Evolutionary conservation across 2,329 filamentous ascomycete genomes (phyloP).

Genomic region (Sporothrix brasiliensis): DNA sequence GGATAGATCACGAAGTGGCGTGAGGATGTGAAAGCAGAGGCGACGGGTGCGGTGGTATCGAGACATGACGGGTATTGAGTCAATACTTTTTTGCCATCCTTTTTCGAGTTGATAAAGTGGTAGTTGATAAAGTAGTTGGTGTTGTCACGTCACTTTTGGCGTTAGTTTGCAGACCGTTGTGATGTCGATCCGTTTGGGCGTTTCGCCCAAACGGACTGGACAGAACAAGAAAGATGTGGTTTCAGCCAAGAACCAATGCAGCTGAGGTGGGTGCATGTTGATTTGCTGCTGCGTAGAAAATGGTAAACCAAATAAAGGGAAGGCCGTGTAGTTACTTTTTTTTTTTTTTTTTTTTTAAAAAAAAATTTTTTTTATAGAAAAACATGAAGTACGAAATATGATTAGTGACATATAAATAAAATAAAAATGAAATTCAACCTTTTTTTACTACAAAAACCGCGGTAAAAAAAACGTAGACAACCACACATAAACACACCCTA

Average conservation of each 20-base stretch:
- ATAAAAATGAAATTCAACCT: not conserved
- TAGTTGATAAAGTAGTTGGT: not conserved
- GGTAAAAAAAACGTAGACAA: not conserved
- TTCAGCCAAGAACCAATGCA: not conserved
- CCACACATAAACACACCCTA: too few species aligned
- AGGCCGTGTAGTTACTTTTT: not conserved
- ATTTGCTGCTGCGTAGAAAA: not conserved
- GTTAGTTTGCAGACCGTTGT: slow-evolving; percentile 3
- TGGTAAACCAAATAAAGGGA: not conserved
- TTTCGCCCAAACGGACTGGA: slow-evolving; percentile 29
- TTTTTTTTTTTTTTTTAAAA: too few species aligned
- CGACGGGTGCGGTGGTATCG: slow-evolving; percentile 11
- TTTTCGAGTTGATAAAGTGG: not conserved
- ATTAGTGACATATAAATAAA: not conserved
- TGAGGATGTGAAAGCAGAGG: slow-evolving; percentile 13
- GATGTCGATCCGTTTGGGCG: slow-evolving; percentile 32
- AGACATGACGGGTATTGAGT: slow-evolving; percentile 15
- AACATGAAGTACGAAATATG: not conserved
- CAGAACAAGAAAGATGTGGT: not conserved
- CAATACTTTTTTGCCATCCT: not conserved
- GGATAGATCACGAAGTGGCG: not conserved
- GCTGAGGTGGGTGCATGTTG: not conserved
- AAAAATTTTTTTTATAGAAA: too few species aligned
- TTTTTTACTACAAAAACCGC: not conserved
- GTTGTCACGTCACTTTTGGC: too few species aligned